Conservation (phyloP, 1,284 basidiomycete genomes). For the Vanrija pseudolonga region DNA sequence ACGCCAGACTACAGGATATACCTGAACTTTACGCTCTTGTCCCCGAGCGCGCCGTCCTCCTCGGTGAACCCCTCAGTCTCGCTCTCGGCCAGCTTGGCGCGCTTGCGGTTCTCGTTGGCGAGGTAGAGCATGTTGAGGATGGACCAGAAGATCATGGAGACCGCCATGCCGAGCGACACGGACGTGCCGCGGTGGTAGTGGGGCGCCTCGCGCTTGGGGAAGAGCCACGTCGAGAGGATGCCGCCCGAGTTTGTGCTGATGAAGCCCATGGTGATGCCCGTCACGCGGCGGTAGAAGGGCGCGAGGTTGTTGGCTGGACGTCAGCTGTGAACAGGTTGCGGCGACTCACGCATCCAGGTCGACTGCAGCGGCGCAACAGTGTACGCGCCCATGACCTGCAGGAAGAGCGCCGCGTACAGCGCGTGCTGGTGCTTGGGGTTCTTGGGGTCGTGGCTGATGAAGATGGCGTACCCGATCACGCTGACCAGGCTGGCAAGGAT, state of each 20-base stretch:
- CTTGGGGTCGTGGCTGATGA: slow-evolving; percentile 24
- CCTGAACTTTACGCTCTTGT: slow-evolving; percentile 17
- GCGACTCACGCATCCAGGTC: slow-evolving; percentile 30
- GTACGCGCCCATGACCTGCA: slow-evolving; percentile 43
- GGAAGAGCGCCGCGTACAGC: slow-evolving; percentile 40
- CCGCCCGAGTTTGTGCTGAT: slow-evolving; percentile 59
- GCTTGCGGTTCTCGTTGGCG: slow-evolving; percentile 15
- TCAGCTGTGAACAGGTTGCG: background rate
- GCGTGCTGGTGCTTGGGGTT: slow-evolving; percentile 11
- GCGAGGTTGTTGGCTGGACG: slow-evolving; percentile 56
- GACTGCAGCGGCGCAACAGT: slow-evolving; percentile 30
- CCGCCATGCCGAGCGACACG: slow-evolving; percentile 21
- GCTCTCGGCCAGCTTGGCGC: background rate
- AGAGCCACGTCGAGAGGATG: slow-evolving; percentile 59
- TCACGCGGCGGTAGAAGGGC: slow-evolving; percentile 57
- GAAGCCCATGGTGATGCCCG: slow-evolving; percentile 57
- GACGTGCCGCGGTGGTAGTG: slow-evolving; percentile 50
- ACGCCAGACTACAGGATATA: slow-evolving; percentile 8
- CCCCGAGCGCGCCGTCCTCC: slow-evolving; percentile 7
- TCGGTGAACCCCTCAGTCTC: background rate
- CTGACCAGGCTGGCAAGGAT: slow-evolving; percentile 25
- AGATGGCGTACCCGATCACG: slow-evolving; percentile 40
- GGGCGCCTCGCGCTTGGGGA: slow-evolving; percentile 52
- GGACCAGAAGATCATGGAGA: slow-evolving; percentile 15
- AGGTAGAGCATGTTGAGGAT: slow-evolving; percentile 24